A percentile compares a stretch with the other conserved stretches of the same genome.
phyloP scores from a whole-genome alignment of 2,329 filamentous ascomycete genomes.

The Colletotrichum sp. region DNA sequence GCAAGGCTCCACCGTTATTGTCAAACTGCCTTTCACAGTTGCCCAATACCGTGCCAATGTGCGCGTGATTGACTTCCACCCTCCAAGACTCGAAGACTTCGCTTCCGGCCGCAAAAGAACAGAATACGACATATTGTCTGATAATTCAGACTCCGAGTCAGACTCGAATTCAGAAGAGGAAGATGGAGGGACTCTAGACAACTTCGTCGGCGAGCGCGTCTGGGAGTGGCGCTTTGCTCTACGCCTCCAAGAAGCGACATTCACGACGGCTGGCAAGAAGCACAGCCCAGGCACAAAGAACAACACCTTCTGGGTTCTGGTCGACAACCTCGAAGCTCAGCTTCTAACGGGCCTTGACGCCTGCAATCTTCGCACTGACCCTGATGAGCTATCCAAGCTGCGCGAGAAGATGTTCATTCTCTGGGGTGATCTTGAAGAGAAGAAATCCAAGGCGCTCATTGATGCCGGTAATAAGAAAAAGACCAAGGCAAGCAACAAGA shows the following conservation, averaged over 20 bases:
- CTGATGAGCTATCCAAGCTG: slow-evolving; percentile 54
- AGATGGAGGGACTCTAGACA: slow-evolving; percentile 30
- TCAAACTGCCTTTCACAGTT: slow-evolving; percentile 76
- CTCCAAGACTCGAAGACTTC: slow-evolving; percentile 75
- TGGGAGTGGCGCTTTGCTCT: slow-evolving; percentile 91
- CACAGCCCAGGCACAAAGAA: slow-evolving; percentile 23
- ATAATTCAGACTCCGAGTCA: slow-evolving; percentile 36
- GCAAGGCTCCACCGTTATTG: slow-evolving; percentile 35
- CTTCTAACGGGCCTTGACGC: slow-evolving; percentile 55
- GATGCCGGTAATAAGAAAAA: slow-evolving; percentile 30
- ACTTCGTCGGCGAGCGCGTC: slow-evolving; percentile 30
- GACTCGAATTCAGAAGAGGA: slow-evolving; percentile 26
- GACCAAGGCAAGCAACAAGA: not conserved
- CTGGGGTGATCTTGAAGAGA: slow-evolving; percentile 87
- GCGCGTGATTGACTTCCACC: slow-evolving; percentile 84
- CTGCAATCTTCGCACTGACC: slow-evolving; percentile 59
- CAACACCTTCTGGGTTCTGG: slow-evolving; percentile 68
- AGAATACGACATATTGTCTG: slow-evolving; percentile 58
- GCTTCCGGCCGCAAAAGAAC: slow-evolving; percentile 49
- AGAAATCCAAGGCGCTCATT: slow-evolving; percentile 49
- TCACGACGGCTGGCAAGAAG: slow-evolving; percentile 34
- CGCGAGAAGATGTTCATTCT: slow-evolving; percentile 76
- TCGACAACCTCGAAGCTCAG: slow-evolving; percentile 63
- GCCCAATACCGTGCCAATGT: slow-evolving; percentile 72
- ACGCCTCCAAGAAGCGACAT: slow-evolving; percentile 73